phyloP scores from a whole-genome alignment of 768 basidiomycete species.

The Hydnomerulius pinastri region DNA sequence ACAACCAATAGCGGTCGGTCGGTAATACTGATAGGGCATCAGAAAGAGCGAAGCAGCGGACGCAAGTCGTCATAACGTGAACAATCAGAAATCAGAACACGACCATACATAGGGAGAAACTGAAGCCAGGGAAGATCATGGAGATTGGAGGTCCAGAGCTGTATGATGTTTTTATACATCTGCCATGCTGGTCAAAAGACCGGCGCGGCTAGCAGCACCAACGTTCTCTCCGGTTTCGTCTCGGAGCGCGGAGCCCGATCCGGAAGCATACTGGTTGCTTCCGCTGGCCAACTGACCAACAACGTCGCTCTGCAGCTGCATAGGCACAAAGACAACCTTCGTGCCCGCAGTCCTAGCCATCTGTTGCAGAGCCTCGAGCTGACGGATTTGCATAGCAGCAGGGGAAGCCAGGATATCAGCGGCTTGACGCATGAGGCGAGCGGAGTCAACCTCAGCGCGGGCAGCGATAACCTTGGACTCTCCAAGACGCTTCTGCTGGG shows the following conservation, averaged over 20 bases:
- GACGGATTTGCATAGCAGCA: slow-evolving; percentile 97
- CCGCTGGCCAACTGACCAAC: slow-evolving; percentile 44
- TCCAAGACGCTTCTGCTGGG: slow-evolving; percentile 96
- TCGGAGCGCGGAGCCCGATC: slow-evolving; percentile 18
- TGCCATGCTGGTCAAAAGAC: slow-evolving; percentile 23
- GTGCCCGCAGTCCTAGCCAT: slow-evolving; percentile 89
- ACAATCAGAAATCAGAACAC: background rate
- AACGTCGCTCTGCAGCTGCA: slow-evolving; percentile 83
- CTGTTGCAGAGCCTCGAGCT: slow-evolving; percentile 91
- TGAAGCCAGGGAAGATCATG: background rate
- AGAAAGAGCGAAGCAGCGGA: background rate
- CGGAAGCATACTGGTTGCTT: slow-evolving; percentile 22
- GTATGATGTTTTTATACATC: slow-evolving; percentile 23
- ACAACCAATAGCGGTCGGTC: slow-evolving; percentile 15
- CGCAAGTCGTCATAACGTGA: background rate
- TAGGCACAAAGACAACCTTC: slow-evolving; percentile 95
- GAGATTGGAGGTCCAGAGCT: background rate
- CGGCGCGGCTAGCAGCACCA: slow-evolving; percentile 26
- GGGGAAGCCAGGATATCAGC: slow-evolving; percentile 93
- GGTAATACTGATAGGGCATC: background rate
- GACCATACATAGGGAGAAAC: no score
- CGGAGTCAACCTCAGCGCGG: slow-evolving; percentile 92
- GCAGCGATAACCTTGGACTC: slow-evolving; percentile 97
- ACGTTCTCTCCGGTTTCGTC: slow-evolving; percentile 28
- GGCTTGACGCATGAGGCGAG: slow-evolving; percentile 94